Evolutionary conservation across 192 early-diverging fungal species (phyloP).

Genomic region (Phlyctochytrium bullatum): DNA sequence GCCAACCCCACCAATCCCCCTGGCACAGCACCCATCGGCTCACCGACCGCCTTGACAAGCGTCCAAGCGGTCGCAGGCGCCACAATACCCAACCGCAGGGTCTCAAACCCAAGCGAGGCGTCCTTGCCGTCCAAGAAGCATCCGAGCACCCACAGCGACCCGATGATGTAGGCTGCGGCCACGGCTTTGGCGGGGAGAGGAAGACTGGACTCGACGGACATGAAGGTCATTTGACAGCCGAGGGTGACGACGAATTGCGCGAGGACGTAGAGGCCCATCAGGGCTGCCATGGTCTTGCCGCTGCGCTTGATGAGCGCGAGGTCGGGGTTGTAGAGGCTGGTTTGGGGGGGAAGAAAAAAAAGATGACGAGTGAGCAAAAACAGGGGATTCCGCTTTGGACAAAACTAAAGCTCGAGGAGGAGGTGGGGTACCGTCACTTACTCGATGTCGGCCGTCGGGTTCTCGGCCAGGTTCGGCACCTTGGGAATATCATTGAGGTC

Average conservation of each 20-base stretch:
- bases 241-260: neutral
- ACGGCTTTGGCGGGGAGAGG: neutral
- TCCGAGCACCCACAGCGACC: neutral
- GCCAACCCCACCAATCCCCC: neutral
- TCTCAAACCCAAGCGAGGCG: neutral
- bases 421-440: too few relatives aligned
- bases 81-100: neutral
- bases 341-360: too few relatives aligned
- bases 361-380: too few relatives aligned
- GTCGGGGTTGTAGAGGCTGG: neutral
- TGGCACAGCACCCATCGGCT: neutral
- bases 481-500: constrained; percentile 19
- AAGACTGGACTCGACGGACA: neutral
- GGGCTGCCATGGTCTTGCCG: neutral
- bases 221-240: neutral
- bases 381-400: too few relatives aligned
- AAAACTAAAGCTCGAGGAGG: too few relatives aligned
- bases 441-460: constrained; percentile 19
- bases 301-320: neutral
- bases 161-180: neutral
- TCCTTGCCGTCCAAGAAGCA: neutral
- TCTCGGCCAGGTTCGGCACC: constrained; percentile 16
- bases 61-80: neutral
- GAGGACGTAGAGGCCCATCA: neutral
- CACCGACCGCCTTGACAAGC: neutral